A percentile compares a stretch with the other conserved stretches of the same genome.
phyloP scores from a whole-genome alignment of 495 filamentous ascomycete species.

The Letharia columbiana region DNA sequence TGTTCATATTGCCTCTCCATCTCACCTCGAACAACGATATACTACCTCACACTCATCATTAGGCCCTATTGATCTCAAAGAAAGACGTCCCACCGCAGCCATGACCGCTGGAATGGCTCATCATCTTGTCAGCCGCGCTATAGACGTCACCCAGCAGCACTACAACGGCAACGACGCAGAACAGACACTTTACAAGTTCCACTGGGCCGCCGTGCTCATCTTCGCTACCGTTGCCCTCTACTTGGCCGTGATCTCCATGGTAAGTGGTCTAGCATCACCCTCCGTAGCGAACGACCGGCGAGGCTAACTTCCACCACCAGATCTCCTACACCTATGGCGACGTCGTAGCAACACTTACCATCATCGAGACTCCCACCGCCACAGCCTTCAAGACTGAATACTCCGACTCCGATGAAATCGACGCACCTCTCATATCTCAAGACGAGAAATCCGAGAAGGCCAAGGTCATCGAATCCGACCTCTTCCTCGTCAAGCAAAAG shows the following conservation, averaged over 20 bases:
- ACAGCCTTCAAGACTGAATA: conserved; percentile 41
- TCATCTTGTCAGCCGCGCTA: conserved; percentile 24
- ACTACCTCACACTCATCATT: not conserved
- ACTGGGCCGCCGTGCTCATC: conserved; percentile 14
- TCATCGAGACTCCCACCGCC: conserved; percentile 53
- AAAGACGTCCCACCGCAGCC: not conserved
- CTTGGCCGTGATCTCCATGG: conserved; percentile 25
- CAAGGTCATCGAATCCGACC: conserved; percentile 27
- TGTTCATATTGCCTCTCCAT: not conserved
- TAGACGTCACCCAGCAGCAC: conserved; percentile 21
- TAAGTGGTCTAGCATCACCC: conserved; percentile 11
- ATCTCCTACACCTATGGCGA: conserved; percentile 50
- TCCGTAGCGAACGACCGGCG: not conserved
- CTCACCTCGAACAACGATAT: not conserved
- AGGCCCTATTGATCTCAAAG: not conserved
- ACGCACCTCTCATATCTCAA: conserved; percentile 20
- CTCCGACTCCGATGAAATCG: conserved; percentile 28
- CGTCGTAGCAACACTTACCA: conserved; percentile 51
- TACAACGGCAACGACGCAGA: conserved; percentile 14
- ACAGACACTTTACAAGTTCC: conserved; percentile 8
- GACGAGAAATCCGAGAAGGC: conserved; percentile 24
- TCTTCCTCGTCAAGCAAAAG: conserved; percentile 35
- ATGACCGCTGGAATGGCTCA: conserved; percentile 24
- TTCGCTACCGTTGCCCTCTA: conserved; percentile 22
- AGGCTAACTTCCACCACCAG: conserved; percentile 24